Evolutionary conservation across 176 grass and related monocot species (phyloP), one percentile per base, ranked within the genome.

Genomic region (Melocanna baccifera): DNA sequence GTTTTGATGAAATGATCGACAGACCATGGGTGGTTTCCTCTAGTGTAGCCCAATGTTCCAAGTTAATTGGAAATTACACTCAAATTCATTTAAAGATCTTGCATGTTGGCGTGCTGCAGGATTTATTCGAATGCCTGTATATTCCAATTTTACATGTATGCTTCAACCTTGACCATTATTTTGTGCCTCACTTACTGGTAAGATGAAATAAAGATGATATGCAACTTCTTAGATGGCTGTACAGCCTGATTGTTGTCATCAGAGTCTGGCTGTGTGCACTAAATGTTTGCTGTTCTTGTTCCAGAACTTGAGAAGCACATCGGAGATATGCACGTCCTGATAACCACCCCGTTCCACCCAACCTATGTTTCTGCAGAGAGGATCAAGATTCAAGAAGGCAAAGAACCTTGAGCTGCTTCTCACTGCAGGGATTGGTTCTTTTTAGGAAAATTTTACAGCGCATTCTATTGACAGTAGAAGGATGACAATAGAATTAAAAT

Each of bases 291-390:
- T 78, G 7, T 83, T 79, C 36, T 62, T 83, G 25, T 78, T 89
- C 42, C 91, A 98, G 96, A 98, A 56, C 83, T 95, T 18, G 95
- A 95, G 91, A 98, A 92, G 69, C 95, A 95, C 71, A 93, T 98
- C 40, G 80, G 88, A 72, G 95, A 95, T 79, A 90, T 93, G 92
- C 86, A 98, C 45, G 91, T 4, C 53, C 55, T 98, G 55, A 98
- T 98, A 81, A 93, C 95, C n/a, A 98, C 95, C 42, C 95, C 92
- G 0, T 98, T 98, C 80, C 95, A 95, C 82, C 95, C 95, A 30
- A 92, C 92, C 12, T 98, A 98, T 88, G 96, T 98, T 57, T 89
- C 89, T 7, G 91, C 89, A 11, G 93, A 98, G 53, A 91, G 93
- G 78, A 98, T 98, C 42, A 98, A 95, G 76, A 90, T 71, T 98